Evolutionary conservation across 306 rosid species (phyloP), one percentile per base, ranked within the genome.

Genomic region (Malus domestica): DNA sequence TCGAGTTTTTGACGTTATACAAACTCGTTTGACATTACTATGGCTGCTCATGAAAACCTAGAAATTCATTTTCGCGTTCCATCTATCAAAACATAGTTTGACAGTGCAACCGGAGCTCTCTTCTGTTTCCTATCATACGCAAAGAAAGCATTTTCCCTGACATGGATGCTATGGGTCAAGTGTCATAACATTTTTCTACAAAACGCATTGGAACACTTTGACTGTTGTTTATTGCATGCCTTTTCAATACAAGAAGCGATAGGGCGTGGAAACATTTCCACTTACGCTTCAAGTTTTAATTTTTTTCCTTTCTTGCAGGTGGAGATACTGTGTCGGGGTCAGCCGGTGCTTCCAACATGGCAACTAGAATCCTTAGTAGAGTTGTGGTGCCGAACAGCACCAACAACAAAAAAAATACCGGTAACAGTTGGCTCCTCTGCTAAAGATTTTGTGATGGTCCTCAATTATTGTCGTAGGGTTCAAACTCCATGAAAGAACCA

Each of bases 361-460:
- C 88, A 85, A 77, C 88, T 95, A 66, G 91, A 90, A 59, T 84
- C 84, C 85, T 77, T 95, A 20, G 98, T 95, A 19, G 97, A 95
- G 64, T 77, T 90, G 76, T 95, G 99, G 99, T 90, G 88, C 79
- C 86, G 91, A 69, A 87, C 92, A 3, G 91, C 92, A 38, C 85
- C 97, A 25, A 69, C 97, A 15, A 79, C 92, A 0, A 95, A 89
- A 81, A 90, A 82, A 80, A 70, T 86, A 49, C 90, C 96, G 1
- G 96, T 96, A 68, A 81, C 91, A 4, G 91, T 92, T 44, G 98
- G 99, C 22, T 89, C 99, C 77, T 92, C 99, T 0, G 98, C 97
- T 4, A 95, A 95, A 87, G 97, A 95, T 83, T 95, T 92, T 60
- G 99, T 95, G 71, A 95, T 95, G 99, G 91, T 87, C 66, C 87